Conservation (phyloP, 306 rosid genomes). For the Elaeagnus macrophylla region DNA sequence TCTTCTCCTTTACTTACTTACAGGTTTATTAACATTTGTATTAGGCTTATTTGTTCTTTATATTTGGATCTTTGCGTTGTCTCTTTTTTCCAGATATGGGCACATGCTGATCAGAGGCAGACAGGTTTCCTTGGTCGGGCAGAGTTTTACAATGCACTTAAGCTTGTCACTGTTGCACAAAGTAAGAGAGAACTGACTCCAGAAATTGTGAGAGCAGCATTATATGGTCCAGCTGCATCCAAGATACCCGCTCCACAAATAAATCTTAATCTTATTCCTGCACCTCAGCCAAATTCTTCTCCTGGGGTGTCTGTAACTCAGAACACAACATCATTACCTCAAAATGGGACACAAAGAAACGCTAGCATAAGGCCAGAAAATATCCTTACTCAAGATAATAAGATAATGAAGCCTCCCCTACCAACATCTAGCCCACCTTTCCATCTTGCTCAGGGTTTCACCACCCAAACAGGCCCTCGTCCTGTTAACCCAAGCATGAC, state of each 20-base stretch:
- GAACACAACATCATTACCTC: constrained; percentile 31
- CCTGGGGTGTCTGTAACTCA: constrained; percentile 28
- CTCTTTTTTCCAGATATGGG: constrained; percentile 71
- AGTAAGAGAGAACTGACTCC: constrained; percentile 81
- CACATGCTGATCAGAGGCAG: constrained; percentile 63
- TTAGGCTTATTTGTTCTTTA: background rate
- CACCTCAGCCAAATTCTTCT: constrained; percentile 39
- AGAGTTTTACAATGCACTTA: constrained; percentile 96
- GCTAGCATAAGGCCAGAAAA: constrained; percentile 27
- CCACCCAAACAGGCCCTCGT: constrained; percentile 42
- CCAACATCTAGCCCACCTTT: constrained; percentile 33
- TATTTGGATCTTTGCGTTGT: background rate
- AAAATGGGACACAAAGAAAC: constrained; percentile 37
- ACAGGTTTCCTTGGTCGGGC: constrained; percentile 70
- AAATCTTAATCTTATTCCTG: constrained; percentile 36
- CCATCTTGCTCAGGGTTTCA: constrained; percentile 25
- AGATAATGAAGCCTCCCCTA: constrained; percentile 34
- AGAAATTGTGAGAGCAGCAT: constrained; percentile 85
- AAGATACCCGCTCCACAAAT: constrained; percentile 94
- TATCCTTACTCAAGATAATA: background rate
- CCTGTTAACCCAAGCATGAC: constrained; percentile 28
- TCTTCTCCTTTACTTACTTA: background rate
- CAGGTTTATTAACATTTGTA: constrained; percentile 1
- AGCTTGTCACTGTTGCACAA: constrained; percentile 96
- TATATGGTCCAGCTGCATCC: constrained; percentile 81